A percentile compares a stretch with the other conserved stretches of the same genome.
Conservation (phyloP, 495 filamentous ascomycete species). For the Aspergillus asperescens region DNA sequence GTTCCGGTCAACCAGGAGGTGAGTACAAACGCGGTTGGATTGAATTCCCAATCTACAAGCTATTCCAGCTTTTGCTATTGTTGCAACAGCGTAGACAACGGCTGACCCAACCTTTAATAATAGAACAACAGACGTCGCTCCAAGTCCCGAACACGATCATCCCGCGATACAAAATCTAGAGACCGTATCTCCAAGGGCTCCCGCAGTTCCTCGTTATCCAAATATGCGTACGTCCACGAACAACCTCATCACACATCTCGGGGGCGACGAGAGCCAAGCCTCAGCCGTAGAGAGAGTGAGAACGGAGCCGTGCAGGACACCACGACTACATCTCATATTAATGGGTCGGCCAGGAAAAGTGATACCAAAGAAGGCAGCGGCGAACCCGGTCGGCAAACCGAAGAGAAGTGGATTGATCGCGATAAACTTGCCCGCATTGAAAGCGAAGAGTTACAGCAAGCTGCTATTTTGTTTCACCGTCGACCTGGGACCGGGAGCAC, state of each 20-base stretch:
- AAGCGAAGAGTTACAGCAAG: conserved; percentile 84
- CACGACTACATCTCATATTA: conserved; percentile 13
- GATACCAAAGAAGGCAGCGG: conserved; percentile 15
- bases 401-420: conserved; percentile 83
- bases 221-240: conserved; percentile 29
- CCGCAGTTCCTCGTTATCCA: conserved; percentile 39
- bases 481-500: conserved; percentile 50
- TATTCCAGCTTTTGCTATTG: neutral
- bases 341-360: conserved; percentile 16
- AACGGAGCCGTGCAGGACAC: conserved; percentile 46
- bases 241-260: conserved; percentile 24
- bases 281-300: conserved; percentile 47
- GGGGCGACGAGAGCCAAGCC: conserved; percentile 46
- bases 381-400: conserved; percentile 24
- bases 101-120: conserved; percentile 18
- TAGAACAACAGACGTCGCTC: conserved; percentile 27
- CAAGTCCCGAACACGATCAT: conserved; percentile 33
- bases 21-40: conserved; percentile 5
- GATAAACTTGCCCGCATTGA: conserved; percentile 95
- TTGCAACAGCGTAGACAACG: neutral
- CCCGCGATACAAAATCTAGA: conserved; percentile 34
- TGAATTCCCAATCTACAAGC: neutral
- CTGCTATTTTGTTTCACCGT: conserved; percentile 66
- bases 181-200: conserved; percentile 39
- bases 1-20: conserved; percentile 43